Evolutionary conservation across 305 asterid genomes (phyloP), one percentile per base, ranked within the genome.

Genomic region (Solanum aculeatissimum): DNA sequence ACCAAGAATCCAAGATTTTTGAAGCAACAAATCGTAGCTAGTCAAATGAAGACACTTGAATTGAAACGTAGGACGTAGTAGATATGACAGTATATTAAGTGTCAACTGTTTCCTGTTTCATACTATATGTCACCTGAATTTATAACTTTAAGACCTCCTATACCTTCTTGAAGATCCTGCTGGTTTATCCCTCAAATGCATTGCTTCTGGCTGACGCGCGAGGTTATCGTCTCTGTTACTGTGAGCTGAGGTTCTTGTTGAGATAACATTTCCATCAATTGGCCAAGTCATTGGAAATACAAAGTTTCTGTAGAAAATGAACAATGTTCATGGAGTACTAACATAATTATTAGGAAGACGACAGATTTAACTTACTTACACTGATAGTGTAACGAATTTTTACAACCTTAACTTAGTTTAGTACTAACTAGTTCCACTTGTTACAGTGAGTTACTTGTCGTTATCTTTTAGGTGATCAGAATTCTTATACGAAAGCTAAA

Each of bases 251-350:
- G 3, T 11, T 16, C 49, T 19, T 27, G 85, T 86, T 69, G 58
- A 43, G 23, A 18, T 40, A 15, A 49, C 77, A 13, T 18, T 21
- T 16, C 83, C 82, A 21, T 87, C 91, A 14, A 40, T 66, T 8
- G 85, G 51, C 91, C 92, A 88, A 58, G 88, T 43, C 84, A 84
- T 85, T 43, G 92, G 91, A 81, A 89, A 87, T 38, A 82, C 83
- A 68, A 81, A 78, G 71, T 84, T 43, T 83, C 92, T 90, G 88
- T 2, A 29, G 32, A 29, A 29, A 29, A 29, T 29, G 32, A 29
- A 29, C 32, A 29, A 29, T 29, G 32, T 51, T 3, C 57, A 51
- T 4, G 57, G 19, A 51, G 57, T 51, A 51, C n/a, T 13, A 12
- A 4, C 16, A 49, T 7, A 13, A 15, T 16, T 6, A 53, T 16